Percentiles rank a stretch among this genome's conserved stretches.
These are phyloP conservation scores for Epichloe coenophiala DNA, from an alignment of 2,329 filamentous ascomycete species.

Conservation along the genomic window DNA sequence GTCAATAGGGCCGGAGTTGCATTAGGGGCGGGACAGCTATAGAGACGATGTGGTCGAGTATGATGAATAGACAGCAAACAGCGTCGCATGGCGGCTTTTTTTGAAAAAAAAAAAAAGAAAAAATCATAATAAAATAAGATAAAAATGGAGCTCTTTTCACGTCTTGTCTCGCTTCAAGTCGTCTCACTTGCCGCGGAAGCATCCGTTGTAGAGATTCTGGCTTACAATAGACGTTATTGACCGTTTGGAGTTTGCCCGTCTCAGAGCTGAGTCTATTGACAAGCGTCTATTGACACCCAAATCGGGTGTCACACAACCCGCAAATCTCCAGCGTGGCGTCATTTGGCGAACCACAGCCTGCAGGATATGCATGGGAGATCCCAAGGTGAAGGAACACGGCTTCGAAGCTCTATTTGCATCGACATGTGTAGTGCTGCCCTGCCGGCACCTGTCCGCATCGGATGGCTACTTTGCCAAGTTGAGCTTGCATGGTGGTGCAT, in stretches of 20 bases:
- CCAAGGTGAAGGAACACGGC: neutral
- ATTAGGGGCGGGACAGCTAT: neutral
- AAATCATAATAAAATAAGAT: too few relatives aligned
- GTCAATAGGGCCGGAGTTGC: neutral
- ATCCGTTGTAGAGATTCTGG: conserved; percentile 1
- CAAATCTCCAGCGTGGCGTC: conserved; percentile 5
- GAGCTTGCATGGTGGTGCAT: neutral
- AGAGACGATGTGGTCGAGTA: neutral
- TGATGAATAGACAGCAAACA: conserved; percentile 3
- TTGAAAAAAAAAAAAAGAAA: too few relatives aligned
- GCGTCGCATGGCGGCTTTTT: neutral
- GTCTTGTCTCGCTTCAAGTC: neutral
- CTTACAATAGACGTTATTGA: conserved; percentile 4
- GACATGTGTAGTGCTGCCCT: neutral
- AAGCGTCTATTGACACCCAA: conserved; percentile 21
- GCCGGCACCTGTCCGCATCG: neutral
- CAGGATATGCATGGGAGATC: neutral
- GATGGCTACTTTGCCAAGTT: neutral
- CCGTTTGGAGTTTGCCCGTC: conserved; percentile 3
- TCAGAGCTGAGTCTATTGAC: conserved; percentile 15
- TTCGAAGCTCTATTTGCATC: neutral
- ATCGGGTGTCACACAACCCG: conserved; percentile 13
- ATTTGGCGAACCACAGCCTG: conserved; percentile 15
- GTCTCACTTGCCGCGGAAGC: neutral
- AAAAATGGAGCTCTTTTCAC: neutral